phyloP scores from a whole-genome alignment of 495 filamentous ascomycete species.

The Tuber microsphaerosporum region DNA sequence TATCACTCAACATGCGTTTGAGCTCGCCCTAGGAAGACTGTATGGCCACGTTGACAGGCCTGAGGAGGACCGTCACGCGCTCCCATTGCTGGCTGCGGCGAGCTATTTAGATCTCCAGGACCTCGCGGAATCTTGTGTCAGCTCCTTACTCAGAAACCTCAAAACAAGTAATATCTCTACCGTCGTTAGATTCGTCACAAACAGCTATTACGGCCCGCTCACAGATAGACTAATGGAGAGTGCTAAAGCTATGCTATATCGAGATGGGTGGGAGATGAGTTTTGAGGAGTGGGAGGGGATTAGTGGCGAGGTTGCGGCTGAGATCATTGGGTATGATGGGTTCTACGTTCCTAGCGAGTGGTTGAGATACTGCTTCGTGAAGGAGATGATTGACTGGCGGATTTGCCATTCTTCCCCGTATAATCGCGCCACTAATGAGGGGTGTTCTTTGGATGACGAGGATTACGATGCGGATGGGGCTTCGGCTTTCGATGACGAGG shows the following conservation, averaged over 20 bases:
- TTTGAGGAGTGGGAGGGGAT: conserved; percentile 54
- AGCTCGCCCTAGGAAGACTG: conserved; percentile 53
- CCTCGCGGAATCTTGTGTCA: conserved; percentile 52
- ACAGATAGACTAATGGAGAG: conserved; percentile 53
- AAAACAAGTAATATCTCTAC: conserved; percentile 46
- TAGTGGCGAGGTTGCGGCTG: conserved; percentile 52
- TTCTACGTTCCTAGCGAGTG: conserved; percentile 56
- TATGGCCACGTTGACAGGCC: conserved; percentile 49
- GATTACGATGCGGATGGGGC: conserved; percentile 28
- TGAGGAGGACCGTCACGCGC: conserved; percentile 52
- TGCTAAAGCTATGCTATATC: conserved; percentile 55
- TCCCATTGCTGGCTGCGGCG: conserved; percentile 54
- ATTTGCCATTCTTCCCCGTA: conserved; percentile 46
- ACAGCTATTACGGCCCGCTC: conserved; percentile 54
- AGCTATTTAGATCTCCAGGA: conserved; percentile 58
- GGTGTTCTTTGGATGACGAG: conserved; percentile 9
- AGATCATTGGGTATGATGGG: conserved; percentile 56
- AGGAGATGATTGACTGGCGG: conserved; percentile 51
- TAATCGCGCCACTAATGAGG: conserved; percentile 48
- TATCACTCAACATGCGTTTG: conserved; percentile 54
- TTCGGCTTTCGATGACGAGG: conserved; percentile 42
- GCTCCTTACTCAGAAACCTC: conserved; percentile 52
- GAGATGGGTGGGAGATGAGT: conserved; percentile 57
- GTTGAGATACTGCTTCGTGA: conserved; percentile 54
- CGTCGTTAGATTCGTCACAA: conserved; percentile 52